Percentiles rank a stretch among this genome's conserved stretches.
These are phyloP conservation scores for Madurella mycetomatis DNA, from an alignment of 2,329 filamentous ascomycete species.

Conservation along the genomic window DNA sequence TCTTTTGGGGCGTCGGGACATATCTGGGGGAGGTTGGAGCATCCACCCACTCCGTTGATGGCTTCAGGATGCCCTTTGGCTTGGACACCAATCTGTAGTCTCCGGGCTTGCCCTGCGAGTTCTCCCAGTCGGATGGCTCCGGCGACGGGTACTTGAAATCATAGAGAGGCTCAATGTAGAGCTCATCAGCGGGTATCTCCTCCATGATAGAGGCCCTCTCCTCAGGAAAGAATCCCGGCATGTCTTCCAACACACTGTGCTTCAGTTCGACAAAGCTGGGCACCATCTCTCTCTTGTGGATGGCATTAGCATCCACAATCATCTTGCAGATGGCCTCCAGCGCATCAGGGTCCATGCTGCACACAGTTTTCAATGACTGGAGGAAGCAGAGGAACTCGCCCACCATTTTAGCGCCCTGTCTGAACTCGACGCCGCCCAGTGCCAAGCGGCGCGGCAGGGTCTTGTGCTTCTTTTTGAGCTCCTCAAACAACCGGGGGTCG, in stretches of 20 bases:
- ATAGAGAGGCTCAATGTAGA: slow-evolving; percentile 18
- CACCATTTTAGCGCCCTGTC: slow-evolving; percentile 14
- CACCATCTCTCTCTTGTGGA: slow-evolving; percentile 30
- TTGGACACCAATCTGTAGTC: slow-evolving; percentile 16
- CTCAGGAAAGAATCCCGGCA: slow-evolving; percentile 27
- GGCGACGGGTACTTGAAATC: slow-evolving; percentile 19
- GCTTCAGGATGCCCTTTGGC: slow-evolving; percentile 24
- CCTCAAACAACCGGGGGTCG: background rate
- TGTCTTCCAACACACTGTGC: slow-evolving; percentile 9
- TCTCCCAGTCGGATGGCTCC: slow-evolving; percentile 12
- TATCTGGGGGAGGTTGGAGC: slow-evolving; percentile 13
- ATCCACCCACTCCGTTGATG: slow-evolving; percentile 14
- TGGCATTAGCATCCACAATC: slow-evolving; percentile 32
- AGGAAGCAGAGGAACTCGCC: slow-evolving; percentile 27
- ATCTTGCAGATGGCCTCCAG: slow-evolving; percentile 27
- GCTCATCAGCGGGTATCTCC: slow-evolving; percentile 22
- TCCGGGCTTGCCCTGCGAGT: background rate
- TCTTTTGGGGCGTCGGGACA: slow-evolving; percentile 23
- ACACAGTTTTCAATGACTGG: slow-evolving; percentile 18
- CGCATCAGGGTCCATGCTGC: slow-evolving; percentile 15
- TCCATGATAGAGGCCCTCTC: slow-evolving; percentile 24
- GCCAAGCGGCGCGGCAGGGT: slow-evolving; percentile 4
- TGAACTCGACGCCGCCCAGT: slow-evolving; percentile 9
- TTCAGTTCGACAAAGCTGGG: slow-evolving; percentile 29
- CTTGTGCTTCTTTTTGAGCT: slow-evolving; percentile 2